phyloP scores from a whole-genome alignment of 2,329 filamentous ascomycete species.

The Trichoderma endophyticum region DNA sequence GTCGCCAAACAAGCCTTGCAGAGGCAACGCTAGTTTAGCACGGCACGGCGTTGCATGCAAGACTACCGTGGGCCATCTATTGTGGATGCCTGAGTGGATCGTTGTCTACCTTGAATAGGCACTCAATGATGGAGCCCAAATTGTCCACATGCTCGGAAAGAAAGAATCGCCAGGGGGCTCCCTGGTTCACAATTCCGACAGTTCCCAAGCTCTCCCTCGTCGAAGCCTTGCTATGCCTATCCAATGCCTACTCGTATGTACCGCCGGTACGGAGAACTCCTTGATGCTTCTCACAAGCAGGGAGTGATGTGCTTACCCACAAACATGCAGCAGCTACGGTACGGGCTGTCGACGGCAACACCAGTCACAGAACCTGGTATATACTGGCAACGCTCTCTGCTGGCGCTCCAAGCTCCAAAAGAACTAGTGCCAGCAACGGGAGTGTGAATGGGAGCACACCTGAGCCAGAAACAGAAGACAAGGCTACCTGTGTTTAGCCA shows the following conservation, averaged over 20 bases:
- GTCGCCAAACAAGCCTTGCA: conserved; percentile 19
- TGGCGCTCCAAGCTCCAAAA: background rate
- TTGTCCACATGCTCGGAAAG: conserved; percentile 19
- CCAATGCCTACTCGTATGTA: background rate
- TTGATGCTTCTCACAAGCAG: background rate
- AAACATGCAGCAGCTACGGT: background rate
- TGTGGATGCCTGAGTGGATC: conserved; percentile 17
- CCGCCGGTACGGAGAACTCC: background rate
- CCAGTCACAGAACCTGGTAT: background rate
- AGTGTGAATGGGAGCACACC: background rate
- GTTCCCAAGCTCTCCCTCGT: background rate
- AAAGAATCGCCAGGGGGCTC: conserved; percentile 6
- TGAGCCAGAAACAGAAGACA: background rate
- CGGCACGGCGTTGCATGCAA: conserved; percentile 17
- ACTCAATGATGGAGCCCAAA: conserved; percentile 18
- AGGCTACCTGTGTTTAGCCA: background rate
- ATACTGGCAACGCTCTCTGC: background rate
- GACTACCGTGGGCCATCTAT: conserved; percentile 18
- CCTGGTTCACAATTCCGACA: background rate
- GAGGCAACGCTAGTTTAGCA: conserved; percentile 10
- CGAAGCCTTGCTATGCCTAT: conserved; percentile 1
- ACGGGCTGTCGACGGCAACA: background rate
- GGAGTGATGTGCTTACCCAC: background rate
- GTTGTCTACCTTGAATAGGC: conserved; percentile 9
- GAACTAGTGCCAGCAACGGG: background rate